These are phyloP conservation scores for Pseudocercospora vitis DNA, from an alignment of 2,329 filamentous ascomycete genomes.

Conservation along the genomic window DNA sequence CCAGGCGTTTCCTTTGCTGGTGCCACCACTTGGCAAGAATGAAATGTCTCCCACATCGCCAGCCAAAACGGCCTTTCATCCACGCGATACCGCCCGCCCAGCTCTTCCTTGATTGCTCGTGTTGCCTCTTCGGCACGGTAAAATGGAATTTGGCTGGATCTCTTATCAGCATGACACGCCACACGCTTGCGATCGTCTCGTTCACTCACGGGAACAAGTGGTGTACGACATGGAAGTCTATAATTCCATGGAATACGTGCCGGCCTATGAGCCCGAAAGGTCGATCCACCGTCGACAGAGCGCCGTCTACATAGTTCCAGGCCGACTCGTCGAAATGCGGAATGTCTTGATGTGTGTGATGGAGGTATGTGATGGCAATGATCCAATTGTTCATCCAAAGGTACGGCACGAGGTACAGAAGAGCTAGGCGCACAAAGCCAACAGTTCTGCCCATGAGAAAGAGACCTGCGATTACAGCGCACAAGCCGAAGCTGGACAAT, in stretches of 20 bases:
- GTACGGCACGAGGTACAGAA: conserved; percentile 59
- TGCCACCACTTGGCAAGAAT: conserved; percentile 93
- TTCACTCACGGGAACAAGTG: conserved; percentile 42
- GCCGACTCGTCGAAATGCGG: conserved; percentile 59
- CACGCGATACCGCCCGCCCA: conserved; percentile 53
- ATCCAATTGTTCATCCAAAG: conserved; percentile 72
- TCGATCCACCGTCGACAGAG: conserved; percentile 63
- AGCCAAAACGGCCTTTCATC: conserved; percentile 61
- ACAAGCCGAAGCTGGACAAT: conserved; percentile 61
- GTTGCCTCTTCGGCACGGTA: conserved; percentile 51
- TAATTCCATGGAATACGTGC: conserved; percentile 67
- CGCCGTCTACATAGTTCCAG: conserved; percentile 65
- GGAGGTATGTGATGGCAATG: conserved; percentile 72
- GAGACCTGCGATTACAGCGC: conserved; percentile 52
- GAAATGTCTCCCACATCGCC: conserved; percentile 73
- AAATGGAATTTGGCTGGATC: conserved; percentile 51
- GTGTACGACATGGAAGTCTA: conserved; percentile 64
- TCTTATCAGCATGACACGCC: background rate
- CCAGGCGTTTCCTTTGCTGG: conserved; percentile 58
- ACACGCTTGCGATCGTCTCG: conserved; percentile 38
- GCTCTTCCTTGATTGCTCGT: conserved; percentile 54
- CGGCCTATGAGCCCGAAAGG: conserved; percentile 64
- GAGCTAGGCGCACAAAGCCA: conserved; percentile 6
- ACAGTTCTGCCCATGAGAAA: conserved; percentile 44
- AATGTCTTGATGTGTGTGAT: conserved; percentile 63